These are phyloP conservation scores for Metschnikowia kunwiensis DNA, from an alignment of 805 yeast genomes.

Conservation along the genomic window DNA sequence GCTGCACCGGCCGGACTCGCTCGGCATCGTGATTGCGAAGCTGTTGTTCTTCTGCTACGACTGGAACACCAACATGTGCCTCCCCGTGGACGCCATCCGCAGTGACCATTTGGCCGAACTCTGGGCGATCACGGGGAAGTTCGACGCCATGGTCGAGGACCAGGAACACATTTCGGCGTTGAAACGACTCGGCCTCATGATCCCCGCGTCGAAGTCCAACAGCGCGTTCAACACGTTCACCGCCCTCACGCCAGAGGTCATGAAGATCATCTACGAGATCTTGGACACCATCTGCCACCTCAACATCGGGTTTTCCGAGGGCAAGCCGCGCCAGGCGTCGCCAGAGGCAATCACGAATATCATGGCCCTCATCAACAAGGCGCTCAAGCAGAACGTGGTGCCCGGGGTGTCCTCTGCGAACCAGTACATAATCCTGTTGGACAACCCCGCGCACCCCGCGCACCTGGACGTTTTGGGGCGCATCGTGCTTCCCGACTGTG, in stretches of 20 bases:
- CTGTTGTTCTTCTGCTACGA: conserved; percentile 20
- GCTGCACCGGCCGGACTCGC: conserved; percentile 16
- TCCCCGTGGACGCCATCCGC: conserved; percentile 11
- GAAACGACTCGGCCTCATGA: conserved; percentile 12
- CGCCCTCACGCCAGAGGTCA: conserved; percentile 14
- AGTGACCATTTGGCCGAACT: conserved; percentile 12
- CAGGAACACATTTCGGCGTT: conserved; percentile 11
- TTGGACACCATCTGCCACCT: conserved; percentile 11
- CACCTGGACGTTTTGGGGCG: conserved; percentile 9
- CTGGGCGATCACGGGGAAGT: conserved; percentile 7
- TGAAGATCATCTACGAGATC: conserved; percentile 12
- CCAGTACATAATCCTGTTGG: conserved; percentile 10
- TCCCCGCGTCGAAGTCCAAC: conserved; percentile 13
- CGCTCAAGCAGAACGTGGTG: conserved; percentile 15
- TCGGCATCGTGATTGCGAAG: conserved; percentile 19
- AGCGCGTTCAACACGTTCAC: conserved; percentile 17
- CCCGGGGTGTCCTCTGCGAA: conserved; percentile 12
- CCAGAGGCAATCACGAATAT: conserved; percentile 16
- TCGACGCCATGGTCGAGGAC: conserved; percentile 10
- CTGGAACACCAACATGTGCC: conserved; percentile 19
- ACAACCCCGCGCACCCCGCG: conserved; percentile 19
- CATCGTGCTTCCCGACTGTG: conserved; percentile 15
- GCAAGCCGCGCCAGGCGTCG: conserved; percentile 10
- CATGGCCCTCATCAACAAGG: conserved; percentile 17
- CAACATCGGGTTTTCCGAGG: conserved; percentile 5